Base-by-base conservation (phyloP, 140 eudicot species). In the Oenanthe javanica region DNA sequence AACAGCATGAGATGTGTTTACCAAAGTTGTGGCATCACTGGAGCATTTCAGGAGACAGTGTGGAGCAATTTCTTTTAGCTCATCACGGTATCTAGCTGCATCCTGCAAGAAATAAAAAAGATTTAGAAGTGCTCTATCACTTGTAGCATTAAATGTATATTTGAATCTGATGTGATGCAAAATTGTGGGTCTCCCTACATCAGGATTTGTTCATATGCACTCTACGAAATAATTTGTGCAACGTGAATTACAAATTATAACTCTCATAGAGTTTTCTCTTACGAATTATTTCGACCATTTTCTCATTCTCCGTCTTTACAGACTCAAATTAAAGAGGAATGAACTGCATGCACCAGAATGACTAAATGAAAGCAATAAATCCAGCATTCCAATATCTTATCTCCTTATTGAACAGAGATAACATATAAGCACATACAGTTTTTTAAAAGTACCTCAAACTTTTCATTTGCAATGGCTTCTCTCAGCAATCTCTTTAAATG, bases 1-100 rank as follows among this genome's bases (percentile, higher is more conserved):
- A 76, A 1, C 47, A 55, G 74, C 59, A 69, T 50, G 57, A 51
- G 15, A 55, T 50, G 69, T 73, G 38, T 84, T 61, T 92, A 95
- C 99, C 97, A 92, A 81, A 78, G 99, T 95, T 64, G 97, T 95
- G 78, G 97, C 97, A 86, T 95, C 99, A 91, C 99, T 95, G 72
- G 97, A 89, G 88, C 99, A 95, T 79, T 92, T 92, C 87, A 95
- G 78, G 55, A 92, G 95, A 82, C 85, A 89, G 69, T 90, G 97
- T 25, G 99, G 97, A 42, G 93, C 94, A 81, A 95, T 95, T 81
- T 92, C 93, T 70, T 89, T 90, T 13, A 95, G 83, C 87, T 92
- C 97, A 86, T 95, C 97, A n/a, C 97, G 91, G 63, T 87, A 89
- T 81, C 82, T 88, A 77, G 97, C 97, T 83, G 97, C 99, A 82